Conservation (phyloP, 2,329 filamentous ascomycete genomes). For the Fusarium dimerum region DNA sequence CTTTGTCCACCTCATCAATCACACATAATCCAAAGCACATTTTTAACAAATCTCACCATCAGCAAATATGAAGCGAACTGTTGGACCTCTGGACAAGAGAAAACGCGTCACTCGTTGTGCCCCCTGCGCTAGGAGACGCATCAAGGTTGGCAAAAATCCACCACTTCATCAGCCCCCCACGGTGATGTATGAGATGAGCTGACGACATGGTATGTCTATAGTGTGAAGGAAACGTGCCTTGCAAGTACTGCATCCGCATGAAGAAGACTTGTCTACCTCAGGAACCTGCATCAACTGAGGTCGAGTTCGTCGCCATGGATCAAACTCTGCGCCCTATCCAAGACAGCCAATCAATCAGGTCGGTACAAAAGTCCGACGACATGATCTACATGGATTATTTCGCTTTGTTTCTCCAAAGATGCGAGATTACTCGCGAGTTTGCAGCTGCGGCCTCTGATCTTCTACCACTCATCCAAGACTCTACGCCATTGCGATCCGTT, state of each 20-base stretch:
- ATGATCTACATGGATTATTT: conserved; percentile 18
- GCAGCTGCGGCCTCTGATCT: conserved; percentile 6
- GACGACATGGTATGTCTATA: neutral
- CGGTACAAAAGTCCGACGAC: neutral
- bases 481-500: conserved; percentile 14
- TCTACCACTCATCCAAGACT: conserved; percentile 17
- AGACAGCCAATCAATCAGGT: neutral
- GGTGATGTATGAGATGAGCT: too few relatives aligned
- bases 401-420: conserved; percentile 12
- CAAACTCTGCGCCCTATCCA: neutral
- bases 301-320: conserved; percentile 13
- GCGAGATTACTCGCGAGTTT: conserved; percentile 22
- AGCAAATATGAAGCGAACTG: conserved; percentile 6
- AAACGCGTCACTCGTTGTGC: conserved; percentile 27
- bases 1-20: too few relatives aligned
- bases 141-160: conserved; percentile 22
- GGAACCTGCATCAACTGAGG: fast-evolving
- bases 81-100: conserved; percentile 31
- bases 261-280: conserved; percentile 25
- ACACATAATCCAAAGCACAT: neutral
- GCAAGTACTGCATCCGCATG: conserved; percentile 28
- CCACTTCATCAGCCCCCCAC: neutral
- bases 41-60: neutral
- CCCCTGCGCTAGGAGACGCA: conserved; percentile 27
- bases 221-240: conserved; percentile 29